Evolutionary conservation across 495 filamentous ascomycete genomes (phyloP), one percentile per base, ranked within the genome.

Genomic region (Aspergillus cavernicola): DNA sequence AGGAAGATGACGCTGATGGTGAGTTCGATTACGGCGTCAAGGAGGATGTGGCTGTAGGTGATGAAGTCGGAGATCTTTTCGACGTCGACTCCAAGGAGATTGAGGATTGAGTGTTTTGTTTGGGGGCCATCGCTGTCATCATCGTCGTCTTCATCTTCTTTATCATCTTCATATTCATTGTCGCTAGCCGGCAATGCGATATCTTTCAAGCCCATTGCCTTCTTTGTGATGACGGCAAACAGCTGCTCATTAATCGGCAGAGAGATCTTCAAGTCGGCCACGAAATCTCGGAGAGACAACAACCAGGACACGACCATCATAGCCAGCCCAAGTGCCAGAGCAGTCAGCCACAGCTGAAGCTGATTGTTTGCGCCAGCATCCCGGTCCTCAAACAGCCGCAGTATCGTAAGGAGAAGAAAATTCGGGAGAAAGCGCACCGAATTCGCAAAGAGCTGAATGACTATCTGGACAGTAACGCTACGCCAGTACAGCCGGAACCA

Each of bases 31-130:
- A 84, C n/a, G 7, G 55, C 58, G 31, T 61, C 43, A 7, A 77
- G 67, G 52, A 88, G 77, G 6, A 81, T 60, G 62, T 79, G 77
- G 44, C 81, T 81, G 57, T 73, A 87, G 6, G 70, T 65, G 31
- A 72, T 67, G 56, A 88, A 86, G 29, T 87, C 78, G 0, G 83
- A 72, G 31, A 90, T 71, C 10, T 83, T 74, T 44, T 81, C 80
- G 3, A 75, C 75, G 64, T 91, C 87, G 12, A 91, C 81, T 7
- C 82, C 85, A 41, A 89, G 77, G 32, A 89, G 68, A 56, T 89
- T 90, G 41, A 88, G 80, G 7, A 80, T 86, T 33, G 81, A 81
- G 65, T 89, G 86, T 60, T 50, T 56, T 19, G 72, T 55, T 31
- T 23, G 38, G 11, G 43, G 8, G 12, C 22, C 41, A 16, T 53